Base-by-base conservation (phyloP, 2,329 filamentous ascomycete species). In the Monilinia vaccinii-corymbosi region DNA sequence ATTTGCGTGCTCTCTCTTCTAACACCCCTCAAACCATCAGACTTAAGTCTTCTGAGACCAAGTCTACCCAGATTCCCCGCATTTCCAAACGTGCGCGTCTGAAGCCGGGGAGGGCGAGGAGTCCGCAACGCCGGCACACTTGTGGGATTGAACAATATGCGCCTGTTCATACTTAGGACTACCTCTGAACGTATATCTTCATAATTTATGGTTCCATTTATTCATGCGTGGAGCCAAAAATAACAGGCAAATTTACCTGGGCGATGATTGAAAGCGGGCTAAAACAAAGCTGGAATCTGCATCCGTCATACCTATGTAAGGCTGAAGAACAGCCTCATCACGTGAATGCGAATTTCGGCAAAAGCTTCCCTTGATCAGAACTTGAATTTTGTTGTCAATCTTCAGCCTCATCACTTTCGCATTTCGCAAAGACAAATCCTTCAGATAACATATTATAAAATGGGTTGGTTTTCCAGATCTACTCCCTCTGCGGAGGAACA, bases 391-490 rank as follows among this genome's bases (percentile, higher is more conserved):
- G 40, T 42, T 34, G 16, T n/a, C n/a, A 18, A 36, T 36, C 47
- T 58, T 36, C 31, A 60, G 55, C 34, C 55, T 38, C 36, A 59
- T 50, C 38, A 36, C 25, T 32, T 48, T 62, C 56, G 64, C 28
- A 44, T 31, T 34, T 21, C 28, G 40, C 25, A 23, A 58, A 56
- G 51, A 58, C 59, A 60, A 60, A 56, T 50, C 52, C 48, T 55
- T 31, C 36, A 59, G 18, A 42, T 56, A 38, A 52, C 13, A 36
- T 40, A 21, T 36, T 45, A 64, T 67, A 74, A 59, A 63, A 86
- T 86, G 83, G 82, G 82, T 65, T 86, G 83, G 83, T 75, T 84
- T 63, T 86, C 82, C 81, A 75, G 79, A 61, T 45, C 75, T 31
- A 34, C 67, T 46, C 48, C 70, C 21, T 52, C 65, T 18, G 71